A percentile compares a stretch with the other conserved stretches of the same genome.
Conservation (phyloP, 225 moss, liverwort and hornwort genomes). For the Bryum argenteum region DNA sequence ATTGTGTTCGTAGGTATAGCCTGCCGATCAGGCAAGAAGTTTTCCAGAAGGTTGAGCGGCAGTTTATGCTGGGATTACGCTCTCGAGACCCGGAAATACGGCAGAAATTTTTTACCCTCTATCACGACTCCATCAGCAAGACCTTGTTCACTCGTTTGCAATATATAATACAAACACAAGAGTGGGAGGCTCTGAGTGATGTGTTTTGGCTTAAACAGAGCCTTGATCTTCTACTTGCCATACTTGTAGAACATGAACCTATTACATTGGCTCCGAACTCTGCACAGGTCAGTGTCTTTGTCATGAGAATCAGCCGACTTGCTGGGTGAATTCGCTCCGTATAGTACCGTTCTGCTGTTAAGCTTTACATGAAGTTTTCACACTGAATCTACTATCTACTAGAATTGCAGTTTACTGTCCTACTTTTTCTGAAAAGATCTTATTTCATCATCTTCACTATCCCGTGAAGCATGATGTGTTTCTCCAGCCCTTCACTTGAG, state of each 20-base stretch:
- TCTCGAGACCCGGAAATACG: slow-evolving; percentile 97
- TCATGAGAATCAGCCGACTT: slow-evolving; percentile 4
- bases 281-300: slow-evolving; percentile 73
- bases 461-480: slow-evolving; percentile 10
- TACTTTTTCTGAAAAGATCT: slow-evolving; percentile 3
- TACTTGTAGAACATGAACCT: slow-evolving; percentile 97
- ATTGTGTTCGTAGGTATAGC: slow-evolving; percentile 66
- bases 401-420: no score
- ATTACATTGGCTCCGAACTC: slow-evolving; percentile 99
- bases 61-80: slow-evolving; percentile 93
- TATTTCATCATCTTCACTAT: background rate
- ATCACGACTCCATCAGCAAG: slow-evolving; percentile 95
- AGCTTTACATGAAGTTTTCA: slow-evolving; percentile 1
- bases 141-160: slow-evolving; percentile 95
- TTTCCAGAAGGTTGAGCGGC: slow-evolving; percentile 97
- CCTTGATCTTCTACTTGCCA: slow-evolving; percentile 94
- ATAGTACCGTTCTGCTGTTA: slow-evolving; percentile 4
- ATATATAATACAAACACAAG: slow-evolving; percentile 95
- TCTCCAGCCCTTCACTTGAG: background rate
- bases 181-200: slow-evolving; percentile 98
- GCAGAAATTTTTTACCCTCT: slow-evolving; percentile 92
- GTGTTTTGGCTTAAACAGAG: slow-evolving; percentile 99
- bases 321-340: slow-evolving; percentile 12
- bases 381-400: background rate
- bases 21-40: slow-evolving; percentile 89